Conservation (phyloP, 768 basidiomycete genomes). For the Pholiota molesta region DNA sequence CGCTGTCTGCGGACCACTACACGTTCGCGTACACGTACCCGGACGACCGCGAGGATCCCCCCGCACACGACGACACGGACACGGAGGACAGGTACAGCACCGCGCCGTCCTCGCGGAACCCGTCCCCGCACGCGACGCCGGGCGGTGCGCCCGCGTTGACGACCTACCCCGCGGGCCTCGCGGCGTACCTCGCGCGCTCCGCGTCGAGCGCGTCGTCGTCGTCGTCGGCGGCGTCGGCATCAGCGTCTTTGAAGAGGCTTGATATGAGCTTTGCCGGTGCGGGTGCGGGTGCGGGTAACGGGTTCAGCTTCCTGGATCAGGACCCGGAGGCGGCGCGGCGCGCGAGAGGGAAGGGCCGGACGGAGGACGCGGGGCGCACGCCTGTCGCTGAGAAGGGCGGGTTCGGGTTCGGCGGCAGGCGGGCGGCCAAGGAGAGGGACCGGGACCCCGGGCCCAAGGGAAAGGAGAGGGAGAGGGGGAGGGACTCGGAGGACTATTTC, state of each 20-base stretch:
- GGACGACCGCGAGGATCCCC: too few species aligned
- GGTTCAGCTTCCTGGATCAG: neutral
- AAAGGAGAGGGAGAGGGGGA: neutral
- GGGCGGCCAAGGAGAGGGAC: neutral
- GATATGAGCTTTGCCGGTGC: neutral
- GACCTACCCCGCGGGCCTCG: neutral
- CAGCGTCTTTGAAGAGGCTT: neutral
- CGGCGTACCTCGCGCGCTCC: neutral
- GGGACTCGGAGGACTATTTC: too few species aligned
- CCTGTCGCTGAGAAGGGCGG: constrained; percentile 10
- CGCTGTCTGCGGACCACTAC: neutral
- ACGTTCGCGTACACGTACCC: too few species aligned
- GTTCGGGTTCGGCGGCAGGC: neutral
- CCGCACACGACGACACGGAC: neutral
- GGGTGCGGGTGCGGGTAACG: neutral
- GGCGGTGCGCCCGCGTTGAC: neutral
- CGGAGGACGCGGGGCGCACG: constrained; percentile 19
- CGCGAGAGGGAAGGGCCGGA: constrained; percentile 4
- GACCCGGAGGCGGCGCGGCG: constrained; percentile 9
- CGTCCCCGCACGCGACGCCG: neutral
- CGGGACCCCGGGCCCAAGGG: neutral
- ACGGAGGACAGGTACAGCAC: neutral
- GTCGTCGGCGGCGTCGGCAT: too few species aligned
- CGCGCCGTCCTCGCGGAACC: neutral
- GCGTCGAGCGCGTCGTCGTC: neutral